Percentiles rank a stretch among this genome's conserved stretches.
Evolutionary conservation across 2,329 filamentous ascomycete genomes (phyloP).

Genomic region (Drechslerella coelobrocha): DNA sequence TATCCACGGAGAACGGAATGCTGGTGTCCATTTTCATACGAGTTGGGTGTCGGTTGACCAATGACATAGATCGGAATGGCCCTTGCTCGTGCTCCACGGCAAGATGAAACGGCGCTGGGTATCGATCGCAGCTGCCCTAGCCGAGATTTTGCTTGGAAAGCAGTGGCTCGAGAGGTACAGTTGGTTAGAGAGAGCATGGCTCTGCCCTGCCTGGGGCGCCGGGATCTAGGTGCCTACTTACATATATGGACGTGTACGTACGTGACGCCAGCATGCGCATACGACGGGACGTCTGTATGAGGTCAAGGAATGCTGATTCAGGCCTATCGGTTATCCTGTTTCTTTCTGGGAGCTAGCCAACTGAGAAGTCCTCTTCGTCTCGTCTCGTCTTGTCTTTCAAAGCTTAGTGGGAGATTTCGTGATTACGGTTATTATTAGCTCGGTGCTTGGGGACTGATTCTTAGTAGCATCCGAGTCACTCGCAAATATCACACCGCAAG

Average conservation of each 20-base stretch:
- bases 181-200: no score
- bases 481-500: conserved; percentile 38
- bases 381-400: no score
- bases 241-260: no score
- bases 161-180: neutral
- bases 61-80: neutral
- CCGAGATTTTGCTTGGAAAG: neutral
- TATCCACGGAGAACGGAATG: conserved; percentile 8
- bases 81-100: conserved; percentile 13
- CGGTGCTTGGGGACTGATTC: no score
- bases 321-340: neutral
- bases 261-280: no score
- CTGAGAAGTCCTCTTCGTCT: no score
- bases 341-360: neutral
- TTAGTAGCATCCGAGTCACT: no score
- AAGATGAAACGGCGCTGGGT: conserved; percentile 3
- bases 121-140: no score
- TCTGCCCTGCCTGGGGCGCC: no score
- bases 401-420: no score
- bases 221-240: no score
- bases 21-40: neutral
- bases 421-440: conserved; percentile 5
- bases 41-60: neutral
- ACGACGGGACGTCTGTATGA: neutral
- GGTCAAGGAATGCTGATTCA: neutral